Evolutionary conservation across 2,329 filamentous ascomycete species (phyloP), one percentile per base, ranked within the genome.

Genomic region (Ceratocystis eucalypticola): DNA sequence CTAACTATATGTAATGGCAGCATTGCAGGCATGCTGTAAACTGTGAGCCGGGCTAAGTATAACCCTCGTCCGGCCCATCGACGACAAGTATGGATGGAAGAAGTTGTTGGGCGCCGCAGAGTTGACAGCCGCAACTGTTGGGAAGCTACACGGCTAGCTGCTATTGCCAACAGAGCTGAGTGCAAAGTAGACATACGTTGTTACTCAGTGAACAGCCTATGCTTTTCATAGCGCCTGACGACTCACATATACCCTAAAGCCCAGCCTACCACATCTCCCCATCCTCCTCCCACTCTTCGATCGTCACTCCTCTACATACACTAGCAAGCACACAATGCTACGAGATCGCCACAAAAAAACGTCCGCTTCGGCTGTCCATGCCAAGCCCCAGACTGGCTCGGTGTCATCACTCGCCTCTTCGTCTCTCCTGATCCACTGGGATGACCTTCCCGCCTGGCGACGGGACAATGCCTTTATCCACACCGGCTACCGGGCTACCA

Each of bases 381-480:
- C 28, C 20, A 17, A 28, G 10, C 37, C 15, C 37, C 37, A 41
- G 37, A 15, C 37, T 15, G 37, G 10, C 37, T 12, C 37, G 1
- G 22, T 6, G 3, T 15, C 50, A 55, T n/a, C 53, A 17, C n/a
- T 30, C 10, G 28, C 25, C 12, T 17, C 30, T 30, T 30, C 53
- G 25, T 33, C 25, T 57, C 53, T 30, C 17, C 15, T 57, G 10
- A n/a, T 57, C 8, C 74, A 78, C 66, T 85, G 82, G 82, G 80
- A 84, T 69, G 81, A 84, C 65, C 79, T 85, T 8, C 80, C 81
- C 12, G 69, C 74, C 65, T 85, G 83, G 83, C 82, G 82, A 57
- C 82, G 81, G 70, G 83, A 85, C 75, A 85, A 85, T 71, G 75
- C 75, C 70, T 84, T 75, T 76, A 83, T 85, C 74, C 72, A 72